These are phyloP conservation scores for Salix suchowensis DNA, from an alignment of 345 rosid species.

Conservation along the genomic window DNA sequence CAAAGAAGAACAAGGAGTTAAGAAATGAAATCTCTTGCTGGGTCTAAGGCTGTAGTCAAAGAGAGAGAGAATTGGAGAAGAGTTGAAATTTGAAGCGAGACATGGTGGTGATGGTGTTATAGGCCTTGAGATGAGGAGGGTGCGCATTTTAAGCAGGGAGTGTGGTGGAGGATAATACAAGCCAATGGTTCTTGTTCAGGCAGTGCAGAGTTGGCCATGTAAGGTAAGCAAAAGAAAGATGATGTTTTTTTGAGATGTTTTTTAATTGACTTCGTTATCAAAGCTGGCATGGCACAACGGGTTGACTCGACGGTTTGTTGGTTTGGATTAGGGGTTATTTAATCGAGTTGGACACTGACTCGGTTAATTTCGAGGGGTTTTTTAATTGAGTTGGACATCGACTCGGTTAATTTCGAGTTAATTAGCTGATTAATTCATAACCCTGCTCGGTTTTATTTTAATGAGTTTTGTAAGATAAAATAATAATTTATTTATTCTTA, in stretches of 20 bases:
- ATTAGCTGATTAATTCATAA: too few species aligned
- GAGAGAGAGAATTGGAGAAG: conserved; percentile 18
- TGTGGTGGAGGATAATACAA: neutral
- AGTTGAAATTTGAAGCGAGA: conserved; percentile 28
- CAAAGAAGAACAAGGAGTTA: conserved; percentile 68
- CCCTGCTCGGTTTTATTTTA: too few species aligned
- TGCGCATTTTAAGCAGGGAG: conserved; percentile 27
- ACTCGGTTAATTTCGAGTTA: too few species aligned
- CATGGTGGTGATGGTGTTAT: conserved; percentile 5
- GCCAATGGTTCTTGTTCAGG: neutral
- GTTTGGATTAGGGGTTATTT: too few species aligned
- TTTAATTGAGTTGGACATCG: too few species aligned
- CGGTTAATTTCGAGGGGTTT: too few species aligned
- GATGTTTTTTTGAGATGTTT: neutral
- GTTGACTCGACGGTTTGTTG: too few species aligned
- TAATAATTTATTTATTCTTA: too few species aligned
- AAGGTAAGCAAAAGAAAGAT: neutral
- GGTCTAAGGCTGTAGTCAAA: conserved; percentile 47
- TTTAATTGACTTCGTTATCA: too few species aligned
- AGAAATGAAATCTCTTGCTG: conserved; percentile 62
- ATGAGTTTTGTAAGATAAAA: too few species aligned
- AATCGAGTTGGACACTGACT: too few species aligned
- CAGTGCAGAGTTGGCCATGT: neutral
- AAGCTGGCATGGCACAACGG: too few species aligned
- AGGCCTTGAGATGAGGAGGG: conserved; percentile 22